Conservation (phyloP, 805 yeast species). For the Candida montana region DNA sequence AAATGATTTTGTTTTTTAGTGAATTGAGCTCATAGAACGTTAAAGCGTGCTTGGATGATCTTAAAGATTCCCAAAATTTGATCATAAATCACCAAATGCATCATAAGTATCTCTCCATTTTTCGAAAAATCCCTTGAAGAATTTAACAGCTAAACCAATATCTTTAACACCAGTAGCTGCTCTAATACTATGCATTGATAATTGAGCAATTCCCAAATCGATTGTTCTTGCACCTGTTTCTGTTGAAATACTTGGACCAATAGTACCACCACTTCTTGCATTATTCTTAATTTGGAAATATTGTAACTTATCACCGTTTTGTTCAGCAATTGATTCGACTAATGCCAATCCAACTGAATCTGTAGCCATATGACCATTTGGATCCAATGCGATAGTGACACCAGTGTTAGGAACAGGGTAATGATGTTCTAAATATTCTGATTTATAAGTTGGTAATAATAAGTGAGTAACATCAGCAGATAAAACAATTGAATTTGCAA, state of each 20-base stretch:
- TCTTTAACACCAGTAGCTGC: slow-evolving; percentile 78
- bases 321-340: slow-evolving; percentile 61
- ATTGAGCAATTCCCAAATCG: slow-evolving; percentile 78
- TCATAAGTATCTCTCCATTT: slow-evolving; percentile 61
- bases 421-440: slow-evolving; percentile 71
- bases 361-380: slow-evolving; percentile 81
- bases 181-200: slow-evolving; percentile 82
- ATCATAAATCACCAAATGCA: slow-evolving; percentile 42
- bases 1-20: too few relatives aligned
- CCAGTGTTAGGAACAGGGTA: slow-evolving; percentile 79
- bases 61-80: too few relatives aligned
- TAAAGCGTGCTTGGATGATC: too few relatives aligned
- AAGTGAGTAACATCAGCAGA: slow-evolving; percentile 86
- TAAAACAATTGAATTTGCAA: slow-evolving; percentile 71
- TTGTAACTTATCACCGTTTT: slow-evolving; percentile 63
- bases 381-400: slow-evolving; percentile 62
- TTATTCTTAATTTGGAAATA: slow-evolving; percentile 85
- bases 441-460: slow-evolving; percentile 68
- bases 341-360: slow-evolving; percentile 70
- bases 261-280: slow-evolving; percentile 82
- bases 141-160: slow-evolving; percentile 66
- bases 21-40: too few relatives aligned
- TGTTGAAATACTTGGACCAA: slow-evolving; percentile 66
- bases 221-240: slow-evolving; percentile 71
- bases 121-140: slow-evolving; percentile 63